These are phyloP conservation scores for Phytophthora pini DNA, from an alignment of 352 stramenopile species.

Conservation along the genomic window DNA sequence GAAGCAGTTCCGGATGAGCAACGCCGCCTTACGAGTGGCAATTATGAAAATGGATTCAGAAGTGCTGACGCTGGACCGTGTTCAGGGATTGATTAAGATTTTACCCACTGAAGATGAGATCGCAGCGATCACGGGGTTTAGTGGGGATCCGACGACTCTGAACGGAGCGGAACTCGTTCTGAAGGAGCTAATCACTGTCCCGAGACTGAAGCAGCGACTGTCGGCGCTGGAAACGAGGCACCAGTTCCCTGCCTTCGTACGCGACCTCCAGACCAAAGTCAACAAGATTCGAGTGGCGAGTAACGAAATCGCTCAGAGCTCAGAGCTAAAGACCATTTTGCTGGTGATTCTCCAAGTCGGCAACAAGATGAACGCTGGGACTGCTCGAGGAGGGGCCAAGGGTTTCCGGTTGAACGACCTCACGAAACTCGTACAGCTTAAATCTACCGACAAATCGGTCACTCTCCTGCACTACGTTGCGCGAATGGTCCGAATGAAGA, in stretches of 20 bases:
- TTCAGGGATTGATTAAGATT: conserved; percentile 87
- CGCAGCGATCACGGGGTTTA: conserved; percentile 63
- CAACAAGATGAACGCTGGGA: conserved; percentile 90
- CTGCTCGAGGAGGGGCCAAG: conserved; percentile 66
- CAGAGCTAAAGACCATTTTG: conserved; percentile 75
- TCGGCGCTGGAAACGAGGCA: conserved; percentile 66
- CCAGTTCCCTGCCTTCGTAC: conserved; percentile 66
- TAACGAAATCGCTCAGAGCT: conserved; percentile 63
- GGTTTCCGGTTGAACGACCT: conserved; percentile 75
- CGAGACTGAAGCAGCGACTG: conserved; percentile 69
- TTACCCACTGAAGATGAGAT: conserved; percentile 91
- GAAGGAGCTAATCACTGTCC: conserved; percentile 82
- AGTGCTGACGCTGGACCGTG: conserved; percentile 81
- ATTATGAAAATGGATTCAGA: conserved; percentile 85
- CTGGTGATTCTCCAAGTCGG: conserved; percentile 79
- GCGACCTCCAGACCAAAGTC: conserved; percentile 75
- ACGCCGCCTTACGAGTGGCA: conserved; percentile 75
- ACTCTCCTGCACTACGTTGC: conserved; percentile 82
- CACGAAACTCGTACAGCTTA: conserved; percentile 74
- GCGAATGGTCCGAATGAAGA: conserved; percentile 74
- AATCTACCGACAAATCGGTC: conserved; percentile 62
- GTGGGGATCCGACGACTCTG: conserved; percentile 64
- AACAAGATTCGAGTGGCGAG: conserved; percentile 64
- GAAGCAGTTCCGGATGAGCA: conserved; percentile 95
- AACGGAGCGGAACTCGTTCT: conserved; percentile 82